These are phyloP conservation scores for Alternaria hordeiaustralica DNA, from an alignment of 2,329 filamentous ascomycete genomes.

Conservation along the genomic window DNA sequence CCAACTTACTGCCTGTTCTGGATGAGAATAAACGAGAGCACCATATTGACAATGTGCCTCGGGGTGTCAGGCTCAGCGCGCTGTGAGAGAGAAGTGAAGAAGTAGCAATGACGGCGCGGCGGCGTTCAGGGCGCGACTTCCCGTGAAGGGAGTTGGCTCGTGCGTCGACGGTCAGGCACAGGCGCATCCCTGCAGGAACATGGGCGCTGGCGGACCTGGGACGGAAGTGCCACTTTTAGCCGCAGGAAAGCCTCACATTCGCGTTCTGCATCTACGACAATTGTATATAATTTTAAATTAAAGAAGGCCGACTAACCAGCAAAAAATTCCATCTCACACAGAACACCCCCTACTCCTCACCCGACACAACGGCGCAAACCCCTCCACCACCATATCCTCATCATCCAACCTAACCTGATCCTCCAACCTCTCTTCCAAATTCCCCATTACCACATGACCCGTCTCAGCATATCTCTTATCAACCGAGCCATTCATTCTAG, in stretches of 20 bases:
- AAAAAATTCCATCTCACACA: not conserved
- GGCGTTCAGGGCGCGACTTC: not conserved
- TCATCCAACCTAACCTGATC: constrained; percentile 8
- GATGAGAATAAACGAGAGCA: constrained; percentile 88
- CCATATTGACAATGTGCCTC: constrained; percentile 48
- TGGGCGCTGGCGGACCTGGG: not conserved
- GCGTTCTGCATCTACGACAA: too few relatives aligned
- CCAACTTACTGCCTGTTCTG: constrained; percentile 78
- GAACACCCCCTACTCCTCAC: constrained; percentile 18
- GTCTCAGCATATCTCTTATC: not conserved
- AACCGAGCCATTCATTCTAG: not conserved
- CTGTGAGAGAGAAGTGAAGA: not conserved
- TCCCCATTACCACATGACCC: not conserved
- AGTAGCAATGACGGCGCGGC: constrained; percentile 1
- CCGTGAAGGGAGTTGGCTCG: constrained; percentile 4
- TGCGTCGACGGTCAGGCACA: constrained; percentile 1
- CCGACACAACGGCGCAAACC: constrained; percentile 24
- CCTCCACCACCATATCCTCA: constrained; percentile 3
- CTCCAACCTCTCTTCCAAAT: not conserved
- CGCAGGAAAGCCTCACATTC: not conserved
- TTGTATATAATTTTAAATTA: too few relatives aligned
- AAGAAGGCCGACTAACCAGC: not conserved
- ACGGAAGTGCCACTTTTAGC: constrained; percentile 19
- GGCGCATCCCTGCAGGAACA: constrained; percentile 9
- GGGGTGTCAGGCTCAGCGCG: constrained; percentile 10